A percentile compares a stretch with the other conserved stretches of the same genome.
Evolutionary conservation across 495 filamentous ascomycete species (phyloP).

Genomic region (Melanomma pulvis-pyrius): DNA sequence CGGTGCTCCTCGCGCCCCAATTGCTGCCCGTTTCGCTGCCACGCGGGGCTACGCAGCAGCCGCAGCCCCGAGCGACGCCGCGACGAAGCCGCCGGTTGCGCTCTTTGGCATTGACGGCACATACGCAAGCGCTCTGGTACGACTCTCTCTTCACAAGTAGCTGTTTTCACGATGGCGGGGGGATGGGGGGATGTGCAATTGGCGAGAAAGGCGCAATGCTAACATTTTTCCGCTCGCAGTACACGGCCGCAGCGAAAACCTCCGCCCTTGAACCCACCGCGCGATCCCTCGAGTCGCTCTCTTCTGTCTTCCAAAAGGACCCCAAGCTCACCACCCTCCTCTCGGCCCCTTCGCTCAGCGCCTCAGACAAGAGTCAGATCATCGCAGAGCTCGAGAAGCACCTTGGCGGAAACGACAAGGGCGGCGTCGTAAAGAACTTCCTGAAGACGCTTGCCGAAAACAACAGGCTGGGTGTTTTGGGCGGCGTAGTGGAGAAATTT

Average conservation of each 20-base stretch:
- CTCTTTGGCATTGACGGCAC: conserved; percentile 96
- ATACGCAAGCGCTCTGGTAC: conserved; percentile 96
- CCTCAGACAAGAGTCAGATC: conserved; percentile 79
- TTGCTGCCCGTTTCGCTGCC: conserved; percentile 41
- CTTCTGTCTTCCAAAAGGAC: conserved; percentile 75
- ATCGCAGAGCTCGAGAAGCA: conserved; percentile 81
- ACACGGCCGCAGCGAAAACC: conserved; percentile 90
- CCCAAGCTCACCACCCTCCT: conserved; percentile 75
- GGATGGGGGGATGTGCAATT: conserved; percentile 5
- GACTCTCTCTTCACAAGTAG: conserved; percentile 39
- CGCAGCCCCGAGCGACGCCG: conserved; percentile 58
- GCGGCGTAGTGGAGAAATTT: conserved; percentile 86
- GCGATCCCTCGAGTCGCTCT: conserved; percentile 71
- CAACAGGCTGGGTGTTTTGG: conserved; percentile 84
- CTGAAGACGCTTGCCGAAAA: conserved; percentile 86
- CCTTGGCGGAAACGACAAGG: conserved; percentile 67
- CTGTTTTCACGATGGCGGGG: conserved; percentile 14
- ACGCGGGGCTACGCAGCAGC: conserved; percentile 72
- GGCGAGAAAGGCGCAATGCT: conserved; percentile 2
- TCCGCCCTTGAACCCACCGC: conserved; percentile 79
- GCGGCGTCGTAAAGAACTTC: conserved; percentile 90
- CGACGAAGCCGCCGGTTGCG: conserved; percentile 76
- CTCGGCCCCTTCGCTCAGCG: conserved; percentile 74
- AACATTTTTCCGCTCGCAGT: conserved; percentile 57
- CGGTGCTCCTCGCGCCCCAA: conserved; percentile 54